Conservation (phyloP, 495 filamentous ascomycete species). For the Trichoderma virens region DNA sequence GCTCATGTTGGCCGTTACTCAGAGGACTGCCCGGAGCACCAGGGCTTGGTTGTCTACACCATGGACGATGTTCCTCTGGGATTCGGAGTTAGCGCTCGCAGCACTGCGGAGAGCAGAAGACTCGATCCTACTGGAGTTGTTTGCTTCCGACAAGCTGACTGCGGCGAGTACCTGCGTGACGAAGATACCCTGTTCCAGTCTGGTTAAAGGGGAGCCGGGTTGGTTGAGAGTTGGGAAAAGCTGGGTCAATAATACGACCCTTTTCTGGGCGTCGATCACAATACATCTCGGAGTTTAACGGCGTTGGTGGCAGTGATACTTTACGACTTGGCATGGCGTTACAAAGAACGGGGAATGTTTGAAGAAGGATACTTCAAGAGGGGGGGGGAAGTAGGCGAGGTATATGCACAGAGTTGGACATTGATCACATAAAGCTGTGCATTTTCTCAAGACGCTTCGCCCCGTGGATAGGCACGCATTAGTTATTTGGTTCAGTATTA, state of each 20-base stretch:
- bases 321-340: constrained; percentile 5
- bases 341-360: not conserved
- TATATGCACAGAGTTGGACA: too few species aligned
- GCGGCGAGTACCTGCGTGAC: constrained; percentile 87
- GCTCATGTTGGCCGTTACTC: constrained; percentile 85
- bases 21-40: constrained; percentile 78
- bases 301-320: not conserved
- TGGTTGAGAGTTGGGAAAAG: constrained; percentile 8
- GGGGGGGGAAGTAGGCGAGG: not conserved
- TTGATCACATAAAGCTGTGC: too few species aligned
- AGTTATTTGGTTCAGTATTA: too few species aligned
- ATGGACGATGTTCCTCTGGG: constrained; percentile 75
- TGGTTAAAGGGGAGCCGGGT: constrained; percentile 5
- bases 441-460: too few species aligned
- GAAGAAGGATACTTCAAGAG: not conserved
- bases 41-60: constrained; percentile 64
- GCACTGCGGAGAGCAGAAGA: constrained; percentile 69
- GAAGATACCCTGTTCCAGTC: constrained; percentile 45
- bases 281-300: not conserved
- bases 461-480: too few species aligned
- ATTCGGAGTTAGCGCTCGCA: constrained; percentile 64
- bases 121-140: constrained; percentile 85
- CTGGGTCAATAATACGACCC: not conserved
- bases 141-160: constrained; percentile 79
- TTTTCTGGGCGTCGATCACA: not conserved